These are phyloP conservation scores for Ailanthus altissimus DNA, from an alignment of 345 rosid genomes.

Conservation along the genomic window DNA sequence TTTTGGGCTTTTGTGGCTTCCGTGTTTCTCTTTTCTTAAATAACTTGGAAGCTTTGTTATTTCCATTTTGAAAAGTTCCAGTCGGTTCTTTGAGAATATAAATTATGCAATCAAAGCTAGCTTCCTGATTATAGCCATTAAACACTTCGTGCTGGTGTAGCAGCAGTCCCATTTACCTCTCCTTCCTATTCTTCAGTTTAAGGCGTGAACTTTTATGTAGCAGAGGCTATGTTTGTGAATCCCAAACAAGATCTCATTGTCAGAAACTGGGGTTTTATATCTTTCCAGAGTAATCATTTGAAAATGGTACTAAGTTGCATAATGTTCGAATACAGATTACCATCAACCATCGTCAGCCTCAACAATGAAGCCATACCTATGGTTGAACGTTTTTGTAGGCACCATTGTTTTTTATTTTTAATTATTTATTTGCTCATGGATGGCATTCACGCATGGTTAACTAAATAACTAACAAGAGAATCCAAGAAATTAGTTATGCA, in stretches of 20 bases:
- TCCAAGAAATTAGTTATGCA: not conserved
- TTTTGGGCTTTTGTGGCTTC: not conserved
- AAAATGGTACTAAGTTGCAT: no score
- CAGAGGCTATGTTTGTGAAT: not conserved
- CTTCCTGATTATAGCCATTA: not conserved
- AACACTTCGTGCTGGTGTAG: not conserved
- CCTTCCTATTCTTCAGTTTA: not conserved
- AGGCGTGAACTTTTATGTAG: not conserved
- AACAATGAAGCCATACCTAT: not conserved
- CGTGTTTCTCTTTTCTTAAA: not conserved
- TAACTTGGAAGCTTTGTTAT: not conserved
- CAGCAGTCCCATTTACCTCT: not conserved
- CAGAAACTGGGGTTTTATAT: not conserved
- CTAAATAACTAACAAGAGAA: not conserved
- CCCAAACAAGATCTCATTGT: not conserved
- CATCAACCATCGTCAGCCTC: no score
- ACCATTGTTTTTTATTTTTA: not conserved
- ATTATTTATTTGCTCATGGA: not conserved
- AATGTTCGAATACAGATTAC: no score
- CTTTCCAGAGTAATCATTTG: not conserved
- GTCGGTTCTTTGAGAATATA: not conserved
- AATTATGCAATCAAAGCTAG: not conserved
- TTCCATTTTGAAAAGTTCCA: not conserved
- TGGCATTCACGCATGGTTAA: no score
- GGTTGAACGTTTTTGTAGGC: not conserved